Percentiles rank a stretch among this genome's conserved stretches.
Evolutionary conservation across 2,329 filamentous ascomycete genomes (phyloP).

Genomic region (Zarea fungicola): DNA sequence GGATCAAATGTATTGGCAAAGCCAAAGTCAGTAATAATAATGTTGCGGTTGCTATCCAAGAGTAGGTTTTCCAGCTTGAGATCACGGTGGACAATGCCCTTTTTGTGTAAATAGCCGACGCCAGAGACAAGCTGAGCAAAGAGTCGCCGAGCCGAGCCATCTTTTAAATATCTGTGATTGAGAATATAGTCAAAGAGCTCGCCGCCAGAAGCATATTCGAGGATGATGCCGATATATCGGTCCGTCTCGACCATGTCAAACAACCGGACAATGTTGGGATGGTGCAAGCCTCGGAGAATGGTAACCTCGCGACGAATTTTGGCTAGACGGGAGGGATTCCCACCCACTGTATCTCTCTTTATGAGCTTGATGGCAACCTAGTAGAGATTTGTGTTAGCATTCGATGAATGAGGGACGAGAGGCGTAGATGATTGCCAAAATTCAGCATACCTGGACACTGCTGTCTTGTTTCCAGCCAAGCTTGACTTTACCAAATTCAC

Average conservation of each 20-base stretch:
- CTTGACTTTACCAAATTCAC: constrained; percentile 98
- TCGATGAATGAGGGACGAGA: neutral
- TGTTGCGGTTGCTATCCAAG: constrained; percentile 93
- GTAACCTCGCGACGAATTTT: constrained; percentile 98
- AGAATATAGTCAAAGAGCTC: constrained; percentile 98
- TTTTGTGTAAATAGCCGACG: constrained; percentile 96
- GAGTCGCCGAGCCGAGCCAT: constrained; percentile 80
- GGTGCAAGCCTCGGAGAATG: constrained; percentile 79
- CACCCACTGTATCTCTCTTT: constrained; percentile 81
- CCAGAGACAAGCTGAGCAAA: constrained; percentile 96
- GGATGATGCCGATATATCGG: constrained; percentile 92
- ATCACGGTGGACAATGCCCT: constrained; percentile 96
- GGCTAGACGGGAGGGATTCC: constrained; percentile 80
- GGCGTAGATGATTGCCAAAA: neutral
- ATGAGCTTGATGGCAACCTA: constrained; percentile 97
- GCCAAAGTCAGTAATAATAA: constrained; percentile 99
- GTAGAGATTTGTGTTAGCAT: constrained; percentile 15
- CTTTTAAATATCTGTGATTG: constrained; percentile 93
- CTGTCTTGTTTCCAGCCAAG: constrained; percentile 97
- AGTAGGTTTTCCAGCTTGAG: constrained; percentile 94
- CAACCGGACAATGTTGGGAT: constrained; percentile 93
- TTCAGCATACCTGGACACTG: constrained; percentile 62
- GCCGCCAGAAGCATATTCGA: constrained; percentile 96
- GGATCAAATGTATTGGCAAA: constrained; percentile 98
- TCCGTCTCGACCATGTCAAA: constrained; percentile 99